phyloP scores from a whole-genome alignment of 73 alveolate genomes.

The Effrenium voratum region DNA sequence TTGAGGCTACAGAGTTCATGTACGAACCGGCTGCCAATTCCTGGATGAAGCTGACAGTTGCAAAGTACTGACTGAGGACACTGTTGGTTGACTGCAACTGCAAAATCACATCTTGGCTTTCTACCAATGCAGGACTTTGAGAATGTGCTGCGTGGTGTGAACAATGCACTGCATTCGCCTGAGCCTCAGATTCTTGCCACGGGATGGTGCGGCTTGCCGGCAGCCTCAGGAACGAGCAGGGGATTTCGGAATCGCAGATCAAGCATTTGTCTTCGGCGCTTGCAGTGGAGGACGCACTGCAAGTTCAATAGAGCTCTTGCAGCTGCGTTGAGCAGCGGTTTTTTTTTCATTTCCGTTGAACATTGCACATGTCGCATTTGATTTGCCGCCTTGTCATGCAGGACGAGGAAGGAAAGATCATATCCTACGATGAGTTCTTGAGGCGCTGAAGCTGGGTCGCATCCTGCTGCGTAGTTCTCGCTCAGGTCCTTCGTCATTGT shows the following conservation, averaged over 20 bases:
- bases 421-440: slow-evolving; percentile 64
- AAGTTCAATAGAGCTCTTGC: not conserved
- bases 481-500: slow-evolving; percentile 79
- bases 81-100: too few relatives aligned
- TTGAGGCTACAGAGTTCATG: slow-evolving; percentile 69
- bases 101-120: not conserved
- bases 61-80: slow-evolving; percentile 64
- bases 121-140: slow-evolving; percentile 45
- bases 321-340: not conserved
- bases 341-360: too few relatives aligned
- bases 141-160: slow-evolving; percentile 92
- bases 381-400: too few relatives aligned
- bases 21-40: slow-evolving; percentile 84
- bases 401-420: slow-evolving; percentile 63
- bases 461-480: not conserved
- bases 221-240: slow-evolving; percentile 79
- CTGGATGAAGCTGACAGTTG: slow-evolving; percentile 83
- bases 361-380: too few relatives aligned
- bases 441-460: not conserved
- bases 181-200: not conserved
- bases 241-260: slow-evolving; percentile 77
- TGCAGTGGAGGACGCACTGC: slow-evolving; percentile 65
- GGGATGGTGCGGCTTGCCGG: not conserved
- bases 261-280: slow-evolving; percentile 64
- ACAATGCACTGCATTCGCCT: slow-evolving; percentile 76